phyloP scores from a whole-genome alignment of 768 basidiomycete genomes.

The Polyporus arcularius region DNA sequence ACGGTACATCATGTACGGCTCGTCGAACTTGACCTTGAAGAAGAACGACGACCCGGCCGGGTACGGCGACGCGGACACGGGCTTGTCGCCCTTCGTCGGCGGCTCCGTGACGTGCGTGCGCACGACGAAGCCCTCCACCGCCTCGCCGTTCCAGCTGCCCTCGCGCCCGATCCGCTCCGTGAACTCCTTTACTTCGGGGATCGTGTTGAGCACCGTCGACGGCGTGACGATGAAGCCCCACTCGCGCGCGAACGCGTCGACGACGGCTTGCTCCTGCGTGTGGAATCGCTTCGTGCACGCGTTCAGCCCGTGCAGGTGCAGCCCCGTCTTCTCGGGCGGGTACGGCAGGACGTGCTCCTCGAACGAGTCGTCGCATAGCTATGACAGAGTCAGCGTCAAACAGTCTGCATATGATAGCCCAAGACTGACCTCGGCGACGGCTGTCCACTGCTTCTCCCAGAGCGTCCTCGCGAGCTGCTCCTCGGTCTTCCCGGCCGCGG shows the following conservation, averaged over 20 bases:
- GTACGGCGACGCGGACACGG: conserved; percentile 60
- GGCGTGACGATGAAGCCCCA: conserved; percentile 91
- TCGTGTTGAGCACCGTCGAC: conserved; percentile 55
- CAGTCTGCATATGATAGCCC: not conserved
- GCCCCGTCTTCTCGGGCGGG: conserved; percentile 77
- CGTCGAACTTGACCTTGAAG: conserved; percentile 99
- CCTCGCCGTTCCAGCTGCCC: conserved; percentile 81
- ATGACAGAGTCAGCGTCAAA: not conserved
- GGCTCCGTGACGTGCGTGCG: conserved; percentile 63
- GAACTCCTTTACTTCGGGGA: conserved; percentile 72
- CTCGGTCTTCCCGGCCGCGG: conserved; percentile 60
- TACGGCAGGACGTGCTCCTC: conserved; percentile 95
- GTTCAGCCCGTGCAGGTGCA: conserved; percentile 94
- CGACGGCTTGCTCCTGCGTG: conserved; percentile 64
- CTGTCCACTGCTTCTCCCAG: conserved; percentile 86
- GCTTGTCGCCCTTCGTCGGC: conserved; percentile 35
- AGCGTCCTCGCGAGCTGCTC: conserved; percentile 72
- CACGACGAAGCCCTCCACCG: conserved; percentile 94
- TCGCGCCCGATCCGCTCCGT: conserved; percentile 63
- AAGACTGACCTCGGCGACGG: conserved; percentile 79
- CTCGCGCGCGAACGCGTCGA: conserved; percentile 80
- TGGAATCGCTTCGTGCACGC: conserved; percentile 61
- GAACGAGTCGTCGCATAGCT: conserved; percentile 97
- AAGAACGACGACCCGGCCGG: conserved; percentile 84
- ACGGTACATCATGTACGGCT: conserved; percentile 98